A percentile compares a stretch with the other conserved stretches of the same genome.
These are phyloP conservation scores for Solanum chilense DNA, from an alignment of 257 asterid genomes.

Conservation along the genomic window DNA sequence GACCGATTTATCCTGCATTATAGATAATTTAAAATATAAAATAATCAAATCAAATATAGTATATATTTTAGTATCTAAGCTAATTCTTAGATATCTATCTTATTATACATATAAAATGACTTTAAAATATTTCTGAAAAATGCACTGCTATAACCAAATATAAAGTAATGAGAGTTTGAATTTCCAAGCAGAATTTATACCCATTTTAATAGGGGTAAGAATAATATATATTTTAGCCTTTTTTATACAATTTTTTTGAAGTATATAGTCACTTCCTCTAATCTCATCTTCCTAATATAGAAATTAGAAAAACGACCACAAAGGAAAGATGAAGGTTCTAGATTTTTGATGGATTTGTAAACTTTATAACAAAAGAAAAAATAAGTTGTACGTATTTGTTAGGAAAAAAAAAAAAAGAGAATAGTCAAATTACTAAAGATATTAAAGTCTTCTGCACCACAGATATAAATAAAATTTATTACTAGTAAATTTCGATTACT, in stretches of 20 bases:
- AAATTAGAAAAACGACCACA: neutral
- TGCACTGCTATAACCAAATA: neutral
- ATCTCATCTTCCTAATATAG: neutral
- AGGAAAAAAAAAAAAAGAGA: neutral
- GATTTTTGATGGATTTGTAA: neutral
- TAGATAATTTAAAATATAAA: no score
- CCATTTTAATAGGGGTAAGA: neutral
- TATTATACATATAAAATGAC: no score
- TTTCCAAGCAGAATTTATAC: no score
- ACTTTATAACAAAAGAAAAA: neutral
- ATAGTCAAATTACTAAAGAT: neutral
- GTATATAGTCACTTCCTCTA: neutral
- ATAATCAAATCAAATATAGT: no score
- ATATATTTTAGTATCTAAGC: neutral
- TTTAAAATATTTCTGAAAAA: neutral
- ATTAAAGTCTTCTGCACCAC: neutral
- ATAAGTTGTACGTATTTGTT: neutral
- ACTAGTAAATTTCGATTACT: neutral
- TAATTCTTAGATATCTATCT: no score
- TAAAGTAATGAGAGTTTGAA: neutral
- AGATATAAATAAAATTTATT: neutral
- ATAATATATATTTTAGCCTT: no score
- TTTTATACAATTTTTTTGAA: neutral
- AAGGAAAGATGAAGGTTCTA: neutral
- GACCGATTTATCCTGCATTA: neutral